phyloP scores from a whole-genome alignment of 805 yeast species.

The Kuraishia molischiana region DNA sequence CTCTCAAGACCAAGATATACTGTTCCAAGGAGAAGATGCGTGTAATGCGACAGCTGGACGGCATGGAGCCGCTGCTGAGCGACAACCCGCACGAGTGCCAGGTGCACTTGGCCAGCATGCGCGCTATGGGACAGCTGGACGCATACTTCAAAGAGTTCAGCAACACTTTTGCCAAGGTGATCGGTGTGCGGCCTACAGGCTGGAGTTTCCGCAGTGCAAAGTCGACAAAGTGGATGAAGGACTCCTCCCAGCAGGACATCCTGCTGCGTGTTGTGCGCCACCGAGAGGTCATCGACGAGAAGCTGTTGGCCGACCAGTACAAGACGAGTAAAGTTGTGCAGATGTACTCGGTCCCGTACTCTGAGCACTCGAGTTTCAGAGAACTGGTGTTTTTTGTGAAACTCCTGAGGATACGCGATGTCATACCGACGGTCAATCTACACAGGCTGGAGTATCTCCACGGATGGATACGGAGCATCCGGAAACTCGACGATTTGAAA shows the following conservation, averaged over 20 bases:
- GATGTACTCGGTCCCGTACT: slow-evolving; percentile 68
- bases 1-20: slow-evolving; percentile 42
- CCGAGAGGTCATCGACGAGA: slow-evolving; percentile 8
- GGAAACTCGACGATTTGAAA: background rate
- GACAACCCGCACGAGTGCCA: slow-evolving; percentile 36
- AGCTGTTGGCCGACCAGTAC: slow-evolving; percentile 20
- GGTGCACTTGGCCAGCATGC: slow-evolving; percentile 70
- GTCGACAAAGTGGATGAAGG: slow-evolving; percentile 10
- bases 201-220: slow-evolving; percentile 53
- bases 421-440: slow-evolving; percentile 74
- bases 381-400: slow-evolving; percentile 65
- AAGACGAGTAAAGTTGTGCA: slow-evolving; percentile 25
- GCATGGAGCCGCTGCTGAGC: slow-evolving; percentile 21
- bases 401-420: slow-evolving; percentile 34
- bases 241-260: slow-evolving; percentile 4
- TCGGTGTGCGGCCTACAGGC: slow-evolving; percentile 85
- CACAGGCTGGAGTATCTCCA: slow-evolving; percentile 18
- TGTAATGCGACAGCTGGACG: slow-evolving; percentile 29
- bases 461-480: slow-evolving; percentile 18
- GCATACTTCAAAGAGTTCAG: slow-evolving; percentile 39
- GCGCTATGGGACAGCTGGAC: slow-evolving; percentile 32
- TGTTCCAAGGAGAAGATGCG: slow-evolving; percentile 37
- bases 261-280: slow-evolving; percentile 4
- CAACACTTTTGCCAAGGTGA: slow-evolving; percentile 42
- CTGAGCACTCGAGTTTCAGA: slow-evolving; percentile 87